Evolutionary conservation across 495 filamentous ascomycete species (phyloP).

Genomic region (Hyaloscypha hepaticicola): DNA sequence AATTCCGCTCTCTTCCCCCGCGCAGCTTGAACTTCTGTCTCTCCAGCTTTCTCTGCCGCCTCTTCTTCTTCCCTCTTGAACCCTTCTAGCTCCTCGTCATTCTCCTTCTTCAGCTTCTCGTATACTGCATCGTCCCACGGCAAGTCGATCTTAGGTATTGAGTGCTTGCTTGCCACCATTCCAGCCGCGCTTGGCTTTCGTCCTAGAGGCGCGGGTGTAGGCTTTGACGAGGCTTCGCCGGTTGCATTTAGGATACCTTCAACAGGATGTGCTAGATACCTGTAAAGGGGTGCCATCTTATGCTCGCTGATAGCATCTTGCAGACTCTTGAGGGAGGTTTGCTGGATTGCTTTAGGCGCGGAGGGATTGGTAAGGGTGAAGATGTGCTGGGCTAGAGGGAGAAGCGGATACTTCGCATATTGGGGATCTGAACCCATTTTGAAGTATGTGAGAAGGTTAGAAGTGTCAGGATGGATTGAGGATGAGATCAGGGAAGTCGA

Average conservation of each 20-base stretch:
- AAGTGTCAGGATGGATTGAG: slow-evolving; percentile 1
- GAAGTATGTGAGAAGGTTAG: slow-evolving; percentile 17
- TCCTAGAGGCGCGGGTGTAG: slow-evolving; percentile 46
- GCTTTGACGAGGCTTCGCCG: slow-evolving; percentile 61
- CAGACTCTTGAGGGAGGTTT: slow-evolving; percentile 75
- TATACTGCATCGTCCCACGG: slow-evolving; percentile 92
- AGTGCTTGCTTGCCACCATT: slow-evolving; percentile 68
- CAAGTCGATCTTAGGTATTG: slow-evolving; percentile 60
- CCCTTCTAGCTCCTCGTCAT: slow-evolving; percentile 85
- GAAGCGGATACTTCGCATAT: slow-evolving; percentile 91
- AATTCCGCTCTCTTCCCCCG: slow-evolving; percentile 93
- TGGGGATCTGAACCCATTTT: slow-evolving; percentile 96
- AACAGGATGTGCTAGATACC: slow-evolving; percentile 89
- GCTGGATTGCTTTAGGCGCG: slow-evolving; percentile 62
- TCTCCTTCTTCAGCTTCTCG: slow-evolving; percentile 79
- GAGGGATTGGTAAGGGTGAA: slow-evolving; percentile 94
- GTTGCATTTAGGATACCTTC: slow-evolving; percentile 83
- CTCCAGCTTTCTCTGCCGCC: slow-evolving; percentile 89
- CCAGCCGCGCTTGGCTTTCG: slow-evolving; percentile 62
- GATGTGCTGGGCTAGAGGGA: slow-evolving; percentile 91
- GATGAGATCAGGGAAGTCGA: background rate
- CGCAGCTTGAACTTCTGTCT: slow-evolving; percentile 91
- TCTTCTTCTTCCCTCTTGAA: slow-evolving; percentile 96
- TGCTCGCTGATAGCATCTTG: slow-evolving; percentile 90
- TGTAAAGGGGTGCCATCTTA: slow-evolving; percentile 97